phyloP scores from a whole-genome alignment of 2,329 filamentous ascomycete species.

The Zymoseptoria ardabiliae region DNA sequence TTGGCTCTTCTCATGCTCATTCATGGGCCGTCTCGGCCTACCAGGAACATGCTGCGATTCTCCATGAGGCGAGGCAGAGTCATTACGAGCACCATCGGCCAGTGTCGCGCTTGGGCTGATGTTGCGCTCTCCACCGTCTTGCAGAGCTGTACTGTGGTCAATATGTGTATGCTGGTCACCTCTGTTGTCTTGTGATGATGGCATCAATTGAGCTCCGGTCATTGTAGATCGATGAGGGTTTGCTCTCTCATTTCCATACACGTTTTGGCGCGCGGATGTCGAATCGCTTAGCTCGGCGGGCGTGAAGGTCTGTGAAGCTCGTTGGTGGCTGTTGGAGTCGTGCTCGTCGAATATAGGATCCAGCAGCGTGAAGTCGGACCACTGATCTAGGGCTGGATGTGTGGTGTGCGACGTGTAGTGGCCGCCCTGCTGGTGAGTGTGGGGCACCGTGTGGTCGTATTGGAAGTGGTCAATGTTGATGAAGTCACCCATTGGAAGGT shows the following conservation, averaged over 20 bases:
- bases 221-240: background rate
- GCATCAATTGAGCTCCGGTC: background rate
- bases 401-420: background rate
- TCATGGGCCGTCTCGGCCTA: background rate
- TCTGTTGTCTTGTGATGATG: background rate
- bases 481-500: constrained; percentile 17
- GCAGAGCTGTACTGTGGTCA: background rate
- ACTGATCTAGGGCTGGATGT: background rate
- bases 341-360: background rate
- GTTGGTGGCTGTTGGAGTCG: background rate
- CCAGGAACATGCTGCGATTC: background rate
- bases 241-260: background rate
- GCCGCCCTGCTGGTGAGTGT: background rate
- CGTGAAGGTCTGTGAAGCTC: background rate
- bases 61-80: background rate
- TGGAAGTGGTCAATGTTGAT: constrained; percentile 4
- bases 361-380: background rate
- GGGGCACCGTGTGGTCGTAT: background rate
- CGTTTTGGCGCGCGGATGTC: background rate
- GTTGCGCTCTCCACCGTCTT: background rate
- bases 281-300: background rate
- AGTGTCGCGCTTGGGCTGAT: background rate
- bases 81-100: background rate
- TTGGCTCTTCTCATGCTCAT: background rate
- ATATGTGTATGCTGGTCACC: background rate